Evolutionary conservation across 2,329 filamentous ascomycete species (phyloP).

Genomic region (Phyllosticta citrichinensis): DNA sequence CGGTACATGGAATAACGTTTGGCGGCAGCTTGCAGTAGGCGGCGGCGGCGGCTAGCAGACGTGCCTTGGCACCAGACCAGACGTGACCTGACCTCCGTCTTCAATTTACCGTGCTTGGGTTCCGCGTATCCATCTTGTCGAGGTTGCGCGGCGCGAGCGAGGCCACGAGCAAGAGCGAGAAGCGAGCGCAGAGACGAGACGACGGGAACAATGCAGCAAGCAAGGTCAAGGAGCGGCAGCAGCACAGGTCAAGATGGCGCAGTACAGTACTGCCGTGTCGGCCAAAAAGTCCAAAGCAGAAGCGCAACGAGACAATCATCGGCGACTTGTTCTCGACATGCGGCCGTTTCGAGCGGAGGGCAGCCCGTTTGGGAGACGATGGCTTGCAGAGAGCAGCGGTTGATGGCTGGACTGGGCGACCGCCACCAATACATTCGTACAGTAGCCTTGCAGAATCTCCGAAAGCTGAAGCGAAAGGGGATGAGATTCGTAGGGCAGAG

Average conservation of each 20-base stretch:
- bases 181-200: too few relatives aligned
- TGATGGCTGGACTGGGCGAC: constrained; percentile 8
- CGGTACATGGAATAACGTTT: background rate
- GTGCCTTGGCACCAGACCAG: too few relatives aligned
- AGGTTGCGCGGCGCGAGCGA: too few relatives aligned
- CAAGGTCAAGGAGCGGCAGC: too few relatives aligned
- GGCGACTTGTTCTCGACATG: background rate
- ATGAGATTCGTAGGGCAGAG: constrained; percentile 9
- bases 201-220: too few relatives aligned
- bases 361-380: background rate
- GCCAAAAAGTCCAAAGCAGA: background rate
- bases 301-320: background rate
- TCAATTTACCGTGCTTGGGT: too few relatives aligned
- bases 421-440: constrained; percentile 30
- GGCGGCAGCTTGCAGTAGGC: background rate
- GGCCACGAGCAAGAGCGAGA: too few relatives aligned
- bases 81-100: too few relatives aligned
- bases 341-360: background rate
- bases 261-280: background rate
- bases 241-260: background rate
- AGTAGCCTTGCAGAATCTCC: constrained; percentile 28
- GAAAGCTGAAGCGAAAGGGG: background rate
- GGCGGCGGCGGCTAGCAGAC: too few relatives aligned
- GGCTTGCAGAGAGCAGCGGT: background rate
- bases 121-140: too few relatives aligned